A percentile compares a stretch with the other conserved stretches of the same genome.
Evolutionary conservation across 352 stramenopile species (phyloP).

Genomic region (Phytophthora quininea): DNA sequence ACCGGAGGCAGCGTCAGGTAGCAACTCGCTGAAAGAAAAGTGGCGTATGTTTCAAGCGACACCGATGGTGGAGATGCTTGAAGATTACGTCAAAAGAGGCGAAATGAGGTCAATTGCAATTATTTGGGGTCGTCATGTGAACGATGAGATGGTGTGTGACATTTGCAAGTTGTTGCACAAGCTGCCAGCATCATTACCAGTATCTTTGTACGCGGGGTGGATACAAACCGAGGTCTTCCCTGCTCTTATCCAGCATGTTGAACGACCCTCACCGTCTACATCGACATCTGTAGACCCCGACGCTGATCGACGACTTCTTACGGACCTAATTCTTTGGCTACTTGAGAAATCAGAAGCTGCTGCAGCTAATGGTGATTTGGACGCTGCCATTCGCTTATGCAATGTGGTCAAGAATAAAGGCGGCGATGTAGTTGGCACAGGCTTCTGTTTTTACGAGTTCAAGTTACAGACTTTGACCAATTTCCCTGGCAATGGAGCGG

Average conservation of each 20-base stretch:
- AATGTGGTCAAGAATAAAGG: conserved; percentile 26
- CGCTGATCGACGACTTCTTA: conserved; percentile 17
- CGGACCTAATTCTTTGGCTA: conserved; percentile 39
- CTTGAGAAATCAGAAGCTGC: conserved; percentile 33
- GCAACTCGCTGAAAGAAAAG: conserved; percentile 14
- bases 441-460: conserved; percentile 33
- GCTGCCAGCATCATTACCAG: conserved; percentile 46
- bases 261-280: conserved; percentile 16
- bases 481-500: not conserved
- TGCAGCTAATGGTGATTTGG: conserved; percentile 33
- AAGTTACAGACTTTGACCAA: conserved; percentile 19
- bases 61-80: conserved; percentile 44
- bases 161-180: conserved; percentile 45
- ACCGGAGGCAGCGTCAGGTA: conserved; percentile 3
- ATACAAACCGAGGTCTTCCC: conserved; percentile 59
- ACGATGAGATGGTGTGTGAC: conserved; percentile 33
- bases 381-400: conserved; percentile 40
- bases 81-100: conserved; percentile 52
- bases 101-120: conserved; percentile 58
- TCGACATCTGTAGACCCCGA: not conserved
- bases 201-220: conserved; percentile 59
- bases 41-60: conserved; percentile 48
- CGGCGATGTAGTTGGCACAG: not conserved
- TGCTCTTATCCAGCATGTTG: conserved; percentile 37
- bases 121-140: conserved; percentile 61